Evolutionary conservation across 306 rosid genomes (phyloP), one percentile per base, ranked within the genome.

Genomic region (Astragalus glycyphyllos): DNA sequence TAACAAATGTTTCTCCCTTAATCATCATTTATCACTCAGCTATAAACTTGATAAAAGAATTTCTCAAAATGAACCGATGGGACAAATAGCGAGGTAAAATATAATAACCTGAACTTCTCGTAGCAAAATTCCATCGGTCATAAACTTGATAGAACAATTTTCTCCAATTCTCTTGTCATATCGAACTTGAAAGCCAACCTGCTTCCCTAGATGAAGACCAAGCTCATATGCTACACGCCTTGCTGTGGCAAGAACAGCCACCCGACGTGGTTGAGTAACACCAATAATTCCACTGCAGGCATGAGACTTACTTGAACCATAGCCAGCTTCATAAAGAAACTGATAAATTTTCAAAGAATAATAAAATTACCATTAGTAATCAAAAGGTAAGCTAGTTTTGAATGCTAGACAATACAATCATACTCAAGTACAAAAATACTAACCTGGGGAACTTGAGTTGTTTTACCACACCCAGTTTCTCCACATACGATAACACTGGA

Each of bases 391-490:
- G 72, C 46, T 55, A 65, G 45, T 45, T 56, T 37, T 45, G 47
- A 69, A 69, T 68, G 38, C 51, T 37, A 45, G 26, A 69, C 8
- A n/a, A 55, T 26, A 58, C 48, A 57, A 65, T 50, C 73, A 74
- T 46, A 46, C 67, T 55, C 53, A 55, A 74, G 72, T 34, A 58
- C 44, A 14, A 81, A 61, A 44, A 67, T 61, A 67, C 87, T 77
- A 58, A 88, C 96, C 84, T 92, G 98, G 60, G 98, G 97, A 82
- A 92, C 98, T 87, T 92, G 98, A 63, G 98, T 92, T 35, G 97
- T 92, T 92, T 92, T 92, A 77, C 98, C 98, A 86, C 98, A 92
- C 61, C 98, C 96, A 77, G 98, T 92, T 77, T 92, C 97, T 88
- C 98, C 98, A 34, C 98, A 92, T 77, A 92, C 73, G 77, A 92